These are phyloP conservation scores for Skeletonema potamos DNA, from an alignment of 108 stramenopile genomes.

Conservation along the genomic window DNA sequence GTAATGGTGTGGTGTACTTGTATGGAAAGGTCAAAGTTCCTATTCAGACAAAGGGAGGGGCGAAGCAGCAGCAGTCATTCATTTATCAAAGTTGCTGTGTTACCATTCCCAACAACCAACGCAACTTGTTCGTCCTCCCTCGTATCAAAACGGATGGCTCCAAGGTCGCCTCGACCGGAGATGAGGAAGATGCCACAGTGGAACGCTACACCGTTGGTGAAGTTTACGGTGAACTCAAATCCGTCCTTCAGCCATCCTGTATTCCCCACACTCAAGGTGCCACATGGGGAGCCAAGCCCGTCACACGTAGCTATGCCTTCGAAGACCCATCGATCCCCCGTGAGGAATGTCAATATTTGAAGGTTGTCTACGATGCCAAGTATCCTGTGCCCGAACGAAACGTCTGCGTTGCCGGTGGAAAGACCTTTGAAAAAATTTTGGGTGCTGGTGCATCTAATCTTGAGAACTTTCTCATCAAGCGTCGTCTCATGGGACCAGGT, in stretches of 20 bases:
- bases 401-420: slow-evolving; percentile 75
- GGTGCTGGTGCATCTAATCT: slow-evolving; percentile 81
- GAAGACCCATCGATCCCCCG: slow-evolving; percentile 91
- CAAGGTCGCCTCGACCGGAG: not conserved
- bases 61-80: slow-evolving; percentile 27
- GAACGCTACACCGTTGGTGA: slow-evolving; percentile 59
- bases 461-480: slow-evolving; percentile 95
- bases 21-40: slow-evolving; percentile 89
- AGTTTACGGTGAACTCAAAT: slow-evolving; percentile 85
- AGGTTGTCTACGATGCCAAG: slow-evolving; percentile 94
- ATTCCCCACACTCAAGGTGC: slow-evolving; percentile 78
- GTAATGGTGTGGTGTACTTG: slow-evolving; percentile 87
- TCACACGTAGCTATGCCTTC: slow-evolving; percentile 94
- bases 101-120: slow-evolving; percentile 75
- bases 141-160: slow-evolving; percentile 25
- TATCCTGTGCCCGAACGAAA: slow-evolving; percentile 69
- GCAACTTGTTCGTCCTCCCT: slow-evolving; percentile 94
- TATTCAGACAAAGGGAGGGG: slow-evolving; percentile 8
- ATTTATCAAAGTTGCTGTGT: slow-evolving; percentile 87
- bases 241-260: slow-evolving; percentile 70
- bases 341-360: slow-evolving; percentile 91
- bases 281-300: slow-evolving; percentile 85
- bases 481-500: slow-evolving; percentile 96
- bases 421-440: slow-evolving; percentile 86
- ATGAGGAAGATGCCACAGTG: slow-evolving; percentile 36